phyloP scores from a whole-genome alignment of 1,284 basidiomycete species.

The Leccinum variabile region DNA sequence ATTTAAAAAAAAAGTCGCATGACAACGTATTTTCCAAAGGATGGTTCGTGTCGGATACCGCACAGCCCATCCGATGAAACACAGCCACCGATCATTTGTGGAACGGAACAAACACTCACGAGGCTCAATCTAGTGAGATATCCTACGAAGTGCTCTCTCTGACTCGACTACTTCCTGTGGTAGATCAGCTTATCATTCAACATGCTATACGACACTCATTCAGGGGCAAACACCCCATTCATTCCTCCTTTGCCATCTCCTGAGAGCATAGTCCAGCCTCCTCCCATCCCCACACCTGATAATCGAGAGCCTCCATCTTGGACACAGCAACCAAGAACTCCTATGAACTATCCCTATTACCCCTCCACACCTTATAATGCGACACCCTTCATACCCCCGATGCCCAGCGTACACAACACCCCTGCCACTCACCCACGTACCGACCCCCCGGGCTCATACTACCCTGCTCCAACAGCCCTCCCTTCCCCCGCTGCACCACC shows the following conservation, averaged over 20 bases:
- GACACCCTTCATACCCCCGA: constrained; percentile 34
- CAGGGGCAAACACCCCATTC: constrained; percentile 34
- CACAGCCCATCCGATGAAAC: constrained; percentile 5
- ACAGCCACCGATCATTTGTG: constrained; percentile 30
- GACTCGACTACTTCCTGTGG: neutral
- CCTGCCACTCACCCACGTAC: constrained; percentile 24
- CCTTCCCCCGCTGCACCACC: constrained; percentile 23
- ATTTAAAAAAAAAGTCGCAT: too few species aligned
- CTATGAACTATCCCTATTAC: constrained; percentile 34
- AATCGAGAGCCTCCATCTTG: constrained; percentile 25
- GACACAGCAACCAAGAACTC: constrained; percentile 30
- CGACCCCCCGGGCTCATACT: constrained; percentile 35
- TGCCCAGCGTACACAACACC: constrained; percentile 31
- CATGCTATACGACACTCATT: constrained; percentile 34
- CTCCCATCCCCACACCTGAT: constrained; percentile 29
- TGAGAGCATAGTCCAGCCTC: constrained; percentile 28
- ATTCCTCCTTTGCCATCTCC: constrained; percentile 36
- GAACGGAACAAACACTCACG: constrained; percentile 4
- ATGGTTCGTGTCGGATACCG: neutral
- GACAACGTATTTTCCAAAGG: too few species aligned
- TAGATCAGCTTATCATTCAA: neutral
- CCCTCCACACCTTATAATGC: constrained; percentile 29
- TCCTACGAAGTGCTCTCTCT: constrained; percentile 9
- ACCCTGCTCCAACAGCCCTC: constrained; percentile 31
- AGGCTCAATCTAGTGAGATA: neutral